Evolutionary conservation across 1,139 yeast genomes (phyloP).

Genomic region (Arxiozyma heterogenica): DNA sequence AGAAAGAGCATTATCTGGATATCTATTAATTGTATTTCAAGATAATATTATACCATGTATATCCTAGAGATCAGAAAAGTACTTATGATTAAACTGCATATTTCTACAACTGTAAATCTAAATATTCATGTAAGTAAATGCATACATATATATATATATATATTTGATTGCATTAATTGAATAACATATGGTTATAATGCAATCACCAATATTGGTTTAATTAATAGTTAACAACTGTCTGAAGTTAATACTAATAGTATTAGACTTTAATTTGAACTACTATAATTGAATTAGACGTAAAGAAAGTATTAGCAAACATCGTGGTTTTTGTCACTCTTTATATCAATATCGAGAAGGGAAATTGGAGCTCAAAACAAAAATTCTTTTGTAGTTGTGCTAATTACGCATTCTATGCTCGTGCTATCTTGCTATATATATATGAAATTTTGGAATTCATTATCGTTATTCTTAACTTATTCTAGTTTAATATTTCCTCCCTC

Average conservation of each 20-base stretch:
- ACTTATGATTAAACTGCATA: too few relatives aligned
- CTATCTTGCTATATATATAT: slow-evolving; percentile 47
- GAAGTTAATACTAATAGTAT: slow-evolving; percentile 38
- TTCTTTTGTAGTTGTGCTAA: slow-evolving; percentile 37
- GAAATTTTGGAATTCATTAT: slow-evolving; percentile 38
- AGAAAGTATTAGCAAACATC: slow-evolving; percentile 42
- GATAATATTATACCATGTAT: too few relatives aligned
- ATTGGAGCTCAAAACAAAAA: slow-evolving; percentile 30
- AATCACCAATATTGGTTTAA: slow-evolving; percentile 43
- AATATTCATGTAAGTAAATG: too few relatives aligned
- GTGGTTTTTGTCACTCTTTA: slow-evolving; percentile 46
- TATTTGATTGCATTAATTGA: too few relatives aligned
- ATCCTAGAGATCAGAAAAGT: too few relatives aligned
- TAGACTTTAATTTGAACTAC: slow-evolving; percentile 43
- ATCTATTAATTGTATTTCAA: too few relatives aligned
- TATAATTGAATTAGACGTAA: slow-evolving; percentile 54
- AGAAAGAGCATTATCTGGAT: too few relatives aligned
- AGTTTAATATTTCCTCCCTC: slow-evolving; percentile 33
- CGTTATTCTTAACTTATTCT: slow-evolving; percentile 51
- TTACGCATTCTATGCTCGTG: slow-evolving; percentile 58
- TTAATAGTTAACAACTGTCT: slow-evolving; percentile 45
- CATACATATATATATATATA: too few relatives aligned
- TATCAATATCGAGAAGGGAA: slow-evolving; percentile 40
- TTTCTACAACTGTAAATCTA: too few relatives aligned
- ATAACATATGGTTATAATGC: too few relatives aligned